These are phyloP conservation scores for Rehmannia glutinosa DNA, from an alignment of 257 asterid species.

Conservation along the genomic window DNA sequence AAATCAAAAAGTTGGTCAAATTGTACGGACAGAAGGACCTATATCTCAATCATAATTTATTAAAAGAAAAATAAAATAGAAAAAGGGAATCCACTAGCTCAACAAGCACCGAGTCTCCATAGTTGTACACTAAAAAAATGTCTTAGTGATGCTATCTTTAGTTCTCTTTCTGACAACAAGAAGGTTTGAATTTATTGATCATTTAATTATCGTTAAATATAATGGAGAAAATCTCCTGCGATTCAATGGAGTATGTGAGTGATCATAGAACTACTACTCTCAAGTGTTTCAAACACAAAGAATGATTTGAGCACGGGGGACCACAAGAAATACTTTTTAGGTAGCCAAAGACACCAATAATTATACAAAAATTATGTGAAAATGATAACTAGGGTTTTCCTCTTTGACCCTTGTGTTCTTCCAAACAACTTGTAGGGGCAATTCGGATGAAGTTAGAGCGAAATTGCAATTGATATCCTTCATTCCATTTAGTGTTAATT, in stretches of 20 bases:
- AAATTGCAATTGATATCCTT: too few relatives aligned
- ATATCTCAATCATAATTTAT: constrained; percentile 14
- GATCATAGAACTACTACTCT: neutral
- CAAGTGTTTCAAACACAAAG: neutral
- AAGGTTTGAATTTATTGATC: neutral
- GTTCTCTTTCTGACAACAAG: constrained; percentile 15
- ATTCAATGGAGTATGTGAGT: too few relatives aligned
- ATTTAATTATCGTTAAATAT: neutral
- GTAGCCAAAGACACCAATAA: constrained; percentile 19
- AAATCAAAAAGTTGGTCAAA: constrained; percentile 23
- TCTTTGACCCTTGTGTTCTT: constrained; percentile 10
- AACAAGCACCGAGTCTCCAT: constrained; percentile 17
- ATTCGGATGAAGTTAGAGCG: constrained; percentile 1
- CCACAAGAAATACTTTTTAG: neutral
- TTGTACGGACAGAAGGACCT: constrained; percentile 36
- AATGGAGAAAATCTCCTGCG: too few relatives aligned
- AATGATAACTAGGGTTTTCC: constrained; percentile 2
- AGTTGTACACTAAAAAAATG: constrained; percentile 17
- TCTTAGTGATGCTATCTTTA: constrained; percentile 9
- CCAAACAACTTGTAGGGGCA: constrained; percentile 13
- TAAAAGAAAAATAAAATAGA: neutral
- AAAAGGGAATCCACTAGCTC: constrained; percentile 19
- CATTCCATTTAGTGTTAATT: too few relatives aligned
- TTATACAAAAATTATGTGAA: constrained; percentile 17
- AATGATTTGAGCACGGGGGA: neutral